Conservation (phyloP, 2,329 filamentous ascomycete genomes). For the Venturia effusa region DNA sequence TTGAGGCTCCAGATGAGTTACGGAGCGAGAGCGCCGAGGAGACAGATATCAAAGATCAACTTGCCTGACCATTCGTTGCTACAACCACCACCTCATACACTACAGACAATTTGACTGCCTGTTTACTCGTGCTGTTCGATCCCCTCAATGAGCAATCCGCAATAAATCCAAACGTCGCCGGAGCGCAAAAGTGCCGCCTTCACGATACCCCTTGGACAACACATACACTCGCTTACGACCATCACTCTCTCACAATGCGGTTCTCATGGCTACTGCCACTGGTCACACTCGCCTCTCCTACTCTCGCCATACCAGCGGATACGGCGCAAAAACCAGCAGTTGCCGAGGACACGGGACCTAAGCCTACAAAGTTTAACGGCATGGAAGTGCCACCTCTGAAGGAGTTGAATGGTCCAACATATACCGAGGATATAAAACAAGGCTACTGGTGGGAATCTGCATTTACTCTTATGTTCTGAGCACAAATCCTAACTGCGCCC, state of each 20-base stretch:
- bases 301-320: constrained; percentile 1
- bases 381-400: constrained; percentile 54
- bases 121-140: neutral
- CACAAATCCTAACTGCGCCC: constrained; percentile 17
- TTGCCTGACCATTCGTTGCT: neutral
- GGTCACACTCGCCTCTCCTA: constrained; percentile 4
- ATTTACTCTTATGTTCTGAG: constrained; percentile 9
- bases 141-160: neutral
- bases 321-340: neutral
- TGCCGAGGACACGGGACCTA: constrained; percentile 3
- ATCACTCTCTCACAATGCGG: constrained; percentile 6
- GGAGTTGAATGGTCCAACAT: constrained; percentile 47
- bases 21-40: neutral
- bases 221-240: neutral
- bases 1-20: neutral
- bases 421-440: constrained; percentile 48
- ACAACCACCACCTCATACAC: neutral
- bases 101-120: neutral
- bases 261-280: constrained; percentile 10
- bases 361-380: constrained; percentile 45
- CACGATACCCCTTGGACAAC: neutral
- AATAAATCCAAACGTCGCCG: neutral
- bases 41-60: neutral
- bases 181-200: constrained; percentile 1
- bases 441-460: constrained; percentile 52